These are phyloP conservation scores for Breynia disticha DNA, from an alignment of 441 rosid species.

Conservation along the genomic window DNA sequence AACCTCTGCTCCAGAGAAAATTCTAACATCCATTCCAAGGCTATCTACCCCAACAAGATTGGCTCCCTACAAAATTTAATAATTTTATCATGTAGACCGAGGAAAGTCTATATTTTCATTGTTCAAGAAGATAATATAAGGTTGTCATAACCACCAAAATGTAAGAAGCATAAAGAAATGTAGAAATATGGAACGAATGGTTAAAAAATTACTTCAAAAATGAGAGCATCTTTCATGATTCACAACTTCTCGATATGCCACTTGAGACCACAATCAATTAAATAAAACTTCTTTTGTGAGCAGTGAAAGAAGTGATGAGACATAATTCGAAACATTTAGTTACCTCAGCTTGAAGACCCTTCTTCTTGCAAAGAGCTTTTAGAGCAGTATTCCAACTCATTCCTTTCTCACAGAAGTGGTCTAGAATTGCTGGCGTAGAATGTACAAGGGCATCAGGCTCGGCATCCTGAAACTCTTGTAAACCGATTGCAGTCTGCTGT, in stretches of 20 bases:
- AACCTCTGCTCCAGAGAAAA: constrained; percentile 62
- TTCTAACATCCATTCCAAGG: constrained; percentile 85
- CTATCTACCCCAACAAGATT: constrained; percentile 78
- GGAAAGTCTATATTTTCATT: no score
- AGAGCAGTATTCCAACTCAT: constrained; percentile 50
- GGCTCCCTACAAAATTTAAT: constrained; percentile 38
- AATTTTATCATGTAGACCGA: not conserved
- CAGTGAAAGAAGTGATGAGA: not conserved
- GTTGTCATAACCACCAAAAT: no score
- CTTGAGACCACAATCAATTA: not conserved
- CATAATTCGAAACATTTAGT: constrained; percentile 5
- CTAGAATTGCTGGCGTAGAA: constrained; percentile 53
- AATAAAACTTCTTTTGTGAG: not conserved
- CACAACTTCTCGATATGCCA: not conserved
- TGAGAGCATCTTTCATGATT: not conserved
- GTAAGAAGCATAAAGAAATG: no score
- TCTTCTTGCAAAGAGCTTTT: constrained; percentile 83
- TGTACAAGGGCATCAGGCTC: constrained; percentile 73
- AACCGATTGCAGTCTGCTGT: constrained; percentile 47
- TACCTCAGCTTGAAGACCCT: constrained; percentile 81
- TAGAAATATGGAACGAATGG: no score
- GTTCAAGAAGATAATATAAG: no score
- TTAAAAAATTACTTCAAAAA: no score
- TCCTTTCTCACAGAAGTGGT: constrained; percentile 51
- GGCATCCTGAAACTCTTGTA: constrained; percentile 83